phyloP scores from a whole-genome alignment of 2,329 filamentous ascomycete genomes.

The Colletotrichum coccodes region DNA sequence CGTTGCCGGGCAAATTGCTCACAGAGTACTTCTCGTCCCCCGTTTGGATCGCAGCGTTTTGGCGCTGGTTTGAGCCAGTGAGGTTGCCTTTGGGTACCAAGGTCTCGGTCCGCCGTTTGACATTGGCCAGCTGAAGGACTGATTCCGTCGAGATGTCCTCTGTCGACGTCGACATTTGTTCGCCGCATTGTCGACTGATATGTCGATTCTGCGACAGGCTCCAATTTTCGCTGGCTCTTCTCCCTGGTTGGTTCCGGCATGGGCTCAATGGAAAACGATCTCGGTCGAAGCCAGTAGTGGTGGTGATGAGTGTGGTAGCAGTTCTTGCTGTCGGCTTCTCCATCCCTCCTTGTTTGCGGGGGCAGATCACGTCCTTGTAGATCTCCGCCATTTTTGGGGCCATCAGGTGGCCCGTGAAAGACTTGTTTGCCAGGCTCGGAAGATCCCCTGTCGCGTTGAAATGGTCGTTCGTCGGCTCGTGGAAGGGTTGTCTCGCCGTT shows the following conservation, averaged over 20 bases:
- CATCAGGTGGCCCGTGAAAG: neutral
- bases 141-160: conserved; percentile 8
- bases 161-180: conserved; percentile 26
- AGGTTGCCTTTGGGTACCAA: neutral
- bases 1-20: neutral
- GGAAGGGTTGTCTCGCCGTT: conserved; percentile 20
- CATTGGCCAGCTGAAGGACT: neutral
- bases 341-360: neutral
- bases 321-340: conserved; percentile 39
- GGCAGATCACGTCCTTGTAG: too few species aligned
- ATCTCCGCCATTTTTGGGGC: neutral
- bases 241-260: neutral
- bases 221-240: conserved; percentile 11
- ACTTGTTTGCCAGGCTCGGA: neutral
- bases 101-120: neutral
- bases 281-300: conserved; percentile 66
- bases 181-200: conserved; percentile 1
- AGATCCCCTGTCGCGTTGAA: neutral
- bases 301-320: conserved; percentile 70
- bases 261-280: conserved; percentile 8
- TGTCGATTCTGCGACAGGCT: conserved; percentile 18
- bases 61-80: neutral
- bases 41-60: conserved; percentile 18
- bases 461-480: neutral
- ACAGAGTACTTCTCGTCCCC: conserved; percentile 16